Percentiles rank a stretch among this genome's conserved stretches.
phyloP scores from a whole-genome alignment of 169 alveolate genomes.

The Eimeria necatrix region DNA sequence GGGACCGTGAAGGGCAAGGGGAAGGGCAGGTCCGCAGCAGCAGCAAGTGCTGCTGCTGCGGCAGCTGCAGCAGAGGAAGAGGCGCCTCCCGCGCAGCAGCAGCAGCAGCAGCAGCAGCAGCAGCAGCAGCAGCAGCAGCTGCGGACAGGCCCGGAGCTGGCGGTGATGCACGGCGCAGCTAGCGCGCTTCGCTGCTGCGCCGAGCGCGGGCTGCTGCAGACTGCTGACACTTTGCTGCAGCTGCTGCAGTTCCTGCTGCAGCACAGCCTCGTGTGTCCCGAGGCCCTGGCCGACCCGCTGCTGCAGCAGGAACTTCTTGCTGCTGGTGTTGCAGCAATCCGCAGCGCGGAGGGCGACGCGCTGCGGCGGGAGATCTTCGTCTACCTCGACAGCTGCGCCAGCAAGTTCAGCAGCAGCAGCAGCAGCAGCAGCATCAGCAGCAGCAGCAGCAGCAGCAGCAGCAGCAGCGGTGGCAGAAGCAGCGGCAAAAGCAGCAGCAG shows the following conservation, averaged over 20 bases:
- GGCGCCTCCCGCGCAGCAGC: background rate
- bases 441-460: constrained; percentile 52
- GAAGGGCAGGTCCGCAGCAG: constrained; percentile 18
- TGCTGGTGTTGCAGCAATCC: constrained; percentile 67
- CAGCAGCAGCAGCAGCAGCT: constrained; percentile 8
- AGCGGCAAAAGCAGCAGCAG: constrained; percentile 17
- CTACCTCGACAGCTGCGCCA: constrained; percentile 33
- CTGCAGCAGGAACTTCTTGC: constrained; percentile 78
- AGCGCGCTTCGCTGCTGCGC: constrained; percentile 63
- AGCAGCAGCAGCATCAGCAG: constrained; percentile 25
- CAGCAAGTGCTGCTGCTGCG: constrained; percentile 55
- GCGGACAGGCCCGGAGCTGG: background rate
- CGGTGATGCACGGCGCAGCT: constrained; percentile 61
- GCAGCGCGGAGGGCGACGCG: constrained; percentile 8
- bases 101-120: constrained; percentile 31
- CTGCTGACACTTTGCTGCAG: constrained; percentile 22
- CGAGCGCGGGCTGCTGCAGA: constrained; percentile 43
- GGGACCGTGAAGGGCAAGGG: background rate
- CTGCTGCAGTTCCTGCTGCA: constrained; percentile 70
- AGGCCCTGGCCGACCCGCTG: background rate
- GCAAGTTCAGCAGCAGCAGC: background rate
- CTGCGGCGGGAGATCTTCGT: constrained; percentile 1
- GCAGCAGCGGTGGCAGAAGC: background rate
- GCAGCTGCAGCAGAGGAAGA: constrained; percentile 33
- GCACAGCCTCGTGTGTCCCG: background rate